These are phyloP conservation scores for Fistulinella prunicolor DNA, from an alignment of 768 basidiomycete genomes.

Conservation along the genomic window DNA sequence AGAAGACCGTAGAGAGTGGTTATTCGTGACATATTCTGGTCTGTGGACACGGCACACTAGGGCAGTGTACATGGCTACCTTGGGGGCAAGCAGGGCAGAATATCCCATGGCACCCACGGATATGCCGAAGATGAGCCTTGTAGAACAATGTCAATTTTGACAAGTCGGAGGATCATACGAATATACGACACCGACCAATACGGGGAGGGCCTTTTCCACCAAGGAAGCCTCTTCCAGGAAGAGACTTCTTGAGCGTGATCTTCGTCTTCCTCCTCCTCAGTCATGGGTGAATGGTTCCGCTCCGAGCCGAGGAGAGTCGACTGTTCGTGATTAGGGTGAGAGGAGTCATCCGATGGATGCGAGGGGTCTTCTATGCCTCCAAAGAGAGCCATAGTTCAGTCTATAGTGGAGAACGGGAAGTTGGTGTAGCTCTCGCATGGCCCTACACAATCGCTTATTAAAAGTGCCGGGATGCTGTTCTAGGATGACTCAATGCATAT, in stretches of 20 bases:
- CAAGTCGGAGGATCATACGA: not conserved
- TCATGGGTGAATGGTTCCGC: constrained; percentile 3
- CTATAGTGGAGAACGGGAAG: no score
- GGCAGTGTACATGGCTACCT: constrained; percentile 69
- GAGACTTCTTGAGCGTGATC: constrained; percentile 27
- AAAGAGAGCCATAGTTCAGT: no score
- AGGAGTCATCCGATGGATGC: no score
- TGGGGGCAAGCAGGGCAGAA: constrained; percentile 61
- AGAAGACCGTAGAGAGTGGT: not conserved
- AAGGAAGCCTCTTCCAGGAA: constrained; percentile 43
- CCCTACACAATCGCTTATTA: no score
- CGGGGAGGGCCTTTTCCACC: constrained; percentile 76
- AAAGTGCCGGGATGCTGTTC: no score
- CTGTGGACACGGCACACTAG: constrained; percentile 68
- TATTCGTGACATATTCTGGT: constrained; percentile 44
- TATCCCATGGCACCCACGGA: constrained; percentile 56
- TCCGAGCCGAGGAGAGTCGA: constrained; percentile 29
- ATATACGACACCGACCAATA: constrained; percentile 52
- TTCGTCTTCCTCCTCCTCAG: constrained; percentile 25
- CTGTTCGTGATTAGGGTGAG: no score
- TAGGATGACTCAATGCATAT: no score
- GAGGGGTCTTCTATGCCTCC: no score
- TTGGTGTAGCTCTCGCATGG: no score
- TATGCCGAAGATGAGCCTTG: constrained; percentile 56
- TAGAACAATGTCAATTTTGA: not conserved